Evolutionary conservation across 1,284 basidiomycete species (phyloP), one percentile per base, ranked within the genome.

Genomic region (Trametes polyzona): DNA sequence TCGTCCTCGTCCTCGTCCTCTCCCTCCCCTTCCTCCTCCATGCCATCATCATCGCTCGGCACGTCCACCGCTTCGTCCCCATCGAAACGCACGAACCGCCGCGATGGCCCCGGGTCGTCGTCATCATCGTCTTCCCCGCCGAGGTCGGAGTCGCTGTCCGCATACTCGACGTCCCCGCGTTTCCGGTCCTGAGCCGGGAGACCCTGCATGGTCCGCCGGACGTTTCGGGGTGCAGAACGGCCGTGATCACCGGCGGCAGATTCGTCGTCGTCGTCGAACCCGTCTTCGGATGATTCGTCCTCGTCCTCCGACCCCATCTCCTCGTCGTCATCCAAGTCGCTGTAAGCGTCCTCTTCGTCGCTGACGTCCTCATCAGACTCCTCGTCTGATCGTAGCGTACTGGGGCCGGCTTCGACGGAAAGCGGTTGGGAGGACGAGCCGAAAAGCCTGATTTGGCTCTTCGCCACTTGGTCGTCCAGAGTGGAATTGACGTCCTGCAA

Each of bases 401-500:
- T 71, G 21, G 70, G 67, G 8, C 73, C 74, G 16, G 76, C 74
- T 14, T 77, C 76, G 2, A 73, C 66, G 11, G 60, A 58, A 21
- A 75, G 67, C 3, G 70, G 73, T 63, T 56, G 75, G 63, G 65
- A 87, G 0, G 93, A 96, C 1, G 90, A 86, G 17, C 86, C 92
- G 39, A 99, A 88, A 4, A 99, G 80, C n/a, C 84, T 82, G 59
- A 99, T 95, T 59, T 93, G 84, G 64, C 92, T 93, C 55, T 83
- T 82, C 12, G 87, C 83, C 12, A 98, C 90, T 2, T 82, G 84
- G 61, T 96, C 93, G 58, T 90, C 95, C 12, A 99, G 84, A 0
- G 95, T 98, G 8, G 79, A 73, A 33, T 79, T 76, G 14, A 90
- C 92, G 59, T 96, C 96, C 73, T 99, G 97, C 12, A 99, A 79